phyloP scores from a whole-genome alignment of 208 protist genomes.

The Trypanosoma cruzi region DNA sequence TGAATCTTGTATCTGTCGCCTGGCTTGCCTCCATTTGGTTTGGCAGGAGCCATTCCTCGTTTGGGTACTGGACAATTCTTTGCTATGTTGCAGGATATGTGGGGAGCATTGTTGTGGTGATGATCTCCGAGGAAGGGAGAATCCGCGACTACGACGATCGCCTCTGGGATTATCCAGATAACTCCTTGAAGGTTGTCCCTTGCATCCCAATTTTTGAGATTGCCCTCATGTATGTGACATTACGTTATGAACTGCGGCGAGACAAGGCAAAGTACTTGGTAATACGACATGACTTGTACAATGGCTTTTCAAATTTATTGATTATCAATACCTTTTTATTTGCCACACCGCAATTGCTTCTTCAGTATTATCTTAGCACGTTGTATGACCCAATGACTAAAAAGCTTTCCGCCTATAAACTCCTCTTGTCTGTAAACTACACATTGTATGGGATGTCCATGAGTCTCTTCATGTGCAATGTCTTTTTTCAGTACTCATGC shows the following conservation, averaged over 20 bases:
- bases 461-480: slow-evolving; percentile 57
- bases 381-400: slow-evolving; percentile 1
- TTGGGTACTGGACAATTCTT: slow-evolving; percentile 80
- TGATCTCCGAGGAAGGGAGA: slow-evolving; percentile 65
- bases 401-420: slow-evolving; percentile 43
- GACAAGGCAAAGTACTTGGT: slow-evolving; percentile 69
- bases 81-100: slow-evolving; percentile 78
- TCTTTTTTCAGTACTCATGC: slow-evolving; percentile 67
- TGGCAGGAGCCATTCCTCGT: slow-evolving; percentile 20
- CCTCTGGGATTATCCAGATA: slow-evolving; percentile 69
- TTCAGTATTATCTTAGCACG: slow-evolving; percentile 66
- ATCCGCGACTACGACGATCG: slow-evolving; percentile 69
- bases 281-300: slow-evolving; percentile 84
- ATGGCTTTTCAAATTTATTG: slow-evolving; percentile 59
- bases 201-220: slow-evolving; percentile 75
- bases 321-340: slow-evolving; percentile 61
- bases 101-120: slow-evolving; percentile 56
- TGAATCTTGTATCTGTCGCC: slow-evolving; percentile 45
- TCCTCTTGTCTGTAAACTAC: slow-evolving; percentile 40
- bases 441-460: slow-evolving; percentile 54
- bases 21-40: slow-evolving; percentile 74
- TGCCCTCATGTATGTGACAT: slow-evolving; percentile 54
- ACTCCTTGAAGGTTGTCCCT: slow-evolving; percentile 69
- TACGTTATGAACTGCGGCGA: slow-evolving; percentile 58
- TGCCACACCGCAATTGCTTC: slow-evolving; percentile 65